A percentile compares a stretch with the other conserved stretches of the same genome.
These are phyloP conservation scores for Leccinum arenicola DNA, from an alignment of 768 basidiomycete genomes.

Conservation along the genomic window DNA sequence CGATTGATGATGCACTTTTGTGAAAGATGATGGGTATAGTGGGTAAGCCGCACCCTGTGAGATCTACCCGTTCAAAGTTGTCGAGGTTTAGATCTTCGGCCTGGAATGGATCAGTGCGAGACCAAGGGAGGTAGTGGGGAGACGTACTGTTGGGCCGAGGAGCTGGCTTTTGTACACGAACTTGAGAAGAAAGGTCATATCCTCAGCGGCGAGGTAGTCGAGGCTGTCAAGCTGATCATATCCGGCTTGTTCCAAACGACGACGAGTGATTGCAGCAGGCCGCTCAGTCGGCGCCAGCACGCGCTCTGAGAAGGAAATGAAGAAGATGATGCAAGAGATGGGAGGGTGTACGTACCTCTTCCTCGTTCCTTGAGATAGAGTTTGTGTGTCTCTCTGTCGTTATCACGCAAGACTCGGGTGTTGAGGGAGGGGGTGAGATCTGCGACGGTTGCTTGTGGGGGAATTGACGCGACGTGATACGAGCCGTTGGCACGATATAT, in stretches of 20 bases:
- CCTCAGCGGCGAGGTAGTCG: slow-evolving; percentile 73
- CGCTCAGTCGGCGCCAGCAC: slow-evolving; percentile 76
- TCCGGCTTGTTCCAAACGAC: slow-evolving; percentile 85
- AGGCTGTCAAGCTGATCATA: slow-evolving; percentile 79
- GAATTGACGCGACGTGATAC: slow-evolving; percentile 68
- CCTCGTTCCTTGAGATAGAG: slow-evolving; percentile 76
- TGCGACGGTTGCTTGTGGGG: slow-evolving; percentile 62
- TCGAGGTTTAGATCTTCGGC: slow-evolving; percentile 73
- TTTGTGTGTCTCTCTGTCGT: slow-evolving; percentile 59
- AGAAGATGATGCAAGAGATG: background rate
- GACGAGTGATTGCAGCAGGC: slow-evolving; percentile 80
- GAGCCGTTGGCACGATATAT: slow-evolving; percentile 74
- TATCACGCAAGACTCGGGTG: slow-evolving; percentile 47
- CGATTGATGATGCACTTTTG: slow-evolving; percentile 77
- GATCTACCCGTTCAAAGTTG: slow-evolving; percentile 74
- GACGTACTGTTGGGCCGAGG: slow-evolving; percentile 59
- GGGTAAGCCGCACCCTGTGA: slow-evolving; percentile 75
- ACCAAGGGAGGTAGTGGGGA: background rate
- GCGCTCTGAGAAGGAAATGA: slow-evolving; percentile 55
- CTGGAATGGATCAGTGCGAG: slow-evolving; percentile 35
- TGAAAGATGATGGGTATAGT: slow-evolving; percentile 89
- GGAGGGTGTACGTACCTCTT: slow-evolving; percentile 47
- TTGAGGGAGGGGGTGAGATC: slow-evolving; percentile 63
- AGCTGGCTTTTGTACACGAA: slow-evolving; percentile 85
- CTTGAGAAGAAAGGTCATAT: slow-evolving; percentile 80